Evolutionary conservation across 495 filamentous ascomycete genomes (phyloP), one percentile per base, ranked within the genome.

Genomic region (Baudoinia panamericana): DNA sequence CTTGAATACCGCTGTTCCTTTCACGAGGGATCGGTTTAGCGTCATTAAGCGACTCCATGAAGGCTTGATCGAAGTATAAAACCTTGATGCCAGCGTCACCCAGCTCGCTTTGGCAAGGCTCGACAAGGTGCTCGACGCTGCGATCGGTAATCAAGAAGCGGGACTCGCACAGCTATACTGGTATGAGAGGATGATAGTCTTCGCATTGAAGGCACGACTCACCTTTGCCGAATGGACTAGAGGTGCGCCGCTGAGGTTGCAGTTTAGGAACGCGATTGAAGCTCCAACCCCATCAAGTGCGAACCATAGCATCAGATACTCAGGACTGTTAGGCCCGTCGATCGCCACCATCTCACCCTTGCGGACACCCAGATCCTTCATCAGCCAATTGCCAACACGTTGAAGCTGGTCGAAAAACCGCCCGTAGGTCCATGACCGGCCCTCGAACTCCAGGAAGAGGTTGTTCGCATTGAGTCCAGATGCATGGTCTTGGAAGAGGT

Each of bases 271-370:
- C 0, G 86, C 86, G 10, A 87, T 84, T 15, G 70, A 71, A 0
- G 82, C 87, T 0, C 90, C 90, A 29, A 96, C 75, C 12, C 78
- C 76, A 83, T 87, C 94, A 21, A 95, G 59, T 0, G 79, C 90
- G 20, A 92, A 66, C 63, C 75, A 71, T n/a, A 93, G 46, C 61
- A 93, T 87, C 8, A 93, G 48, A 52, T 85, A 88, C 6, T 73
- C 72, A 7, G 83, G 77, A 18, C 76, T 84, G 53, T 97, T 97
- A 64, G 80, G 80, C 48, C 87, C 82, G 58, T 93, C 75, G 50
- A 97, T 64, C 0, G 86, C 87, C 3, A 97, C 82, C 36, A 96
- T 73, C 34, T 95, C 84, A 45, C 73, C 74, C 20, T 72, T 67
- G 46, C 76, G 75, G 27, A 97, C 64, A 1, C 68, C 70, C 22